Percentiles rank a stretch among this genome's conserved stretches.
These are phyloP conservation scores for Abrus pulchellus DNA, from an alignment of 306 rosid species.

Conservation along the genomic window DNA sequence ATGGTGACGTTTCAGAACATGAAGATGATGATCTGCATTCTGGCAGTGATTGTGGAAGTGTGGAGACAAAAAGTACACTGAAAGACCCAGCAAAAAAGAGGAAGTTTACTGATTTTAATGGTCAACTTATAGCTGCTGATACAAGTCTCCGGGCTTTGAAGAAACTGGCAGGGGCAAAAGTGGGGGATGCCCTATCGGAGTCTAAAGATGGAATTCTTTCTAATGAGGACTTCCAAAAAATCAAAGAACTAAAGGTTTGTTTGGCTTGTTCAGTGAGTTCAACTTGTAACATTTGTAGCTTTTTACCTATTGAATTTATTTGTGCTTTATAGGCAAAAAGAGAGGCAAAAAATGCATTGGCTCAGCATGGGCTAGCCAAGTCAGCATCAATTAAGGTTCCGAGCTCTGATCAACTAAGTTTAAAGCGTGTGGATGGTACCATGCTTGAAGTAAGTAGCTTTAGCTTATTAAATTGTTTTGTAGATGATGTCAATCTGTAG, in stretches of 20 bases:
- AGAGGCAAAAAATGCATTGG: slow-evolving; percentile 67
- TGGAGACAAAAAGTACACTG: slow-evolving; percentile 48
- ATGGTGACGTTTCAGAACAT: slow-evolving; percentile 52
- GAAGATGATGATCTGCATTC: slow-evolving; percentile 37
- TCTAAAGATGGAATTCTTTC: slow-evolving; percentile 81
- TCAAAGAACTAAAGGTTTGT: slow-evolving; percentile 77
- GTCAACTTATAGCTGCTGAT: slow-evolving; percentile 69
- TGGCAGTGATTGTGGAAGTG: slow-evolving; percentile 44
- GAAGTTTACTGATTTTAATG: slow-evolving; percentile 67
- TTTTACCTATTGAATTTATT: slow-evolving; percentile 31
- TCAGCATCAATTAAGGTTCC: slow-evolving; percentile 62
- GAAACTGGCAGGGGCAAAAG: slow-evolving; percentile 63
- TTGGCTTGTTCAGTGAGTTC: slow-evolving; percentile 31
- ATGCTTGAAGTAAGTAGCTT: slow-evolving; percentile 78
- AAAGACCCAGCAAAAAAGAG: slow-evolving; percentile 66
- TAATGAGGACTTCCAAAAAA: slow-evolving; percentile 83
- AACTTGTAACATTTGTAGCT: slow-evolving; percentile 12
- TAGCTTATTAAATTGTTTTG: slow-evolving; percentile 36
- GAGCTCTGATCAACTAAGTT: slow-evolving; percentile 67
- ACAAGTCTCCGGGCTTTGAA: slow-evolving; percentile 88
- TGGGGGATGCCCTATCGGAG: slow-evolving; percentile 46
- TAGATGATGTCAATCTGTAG: slow-evolving; percentile 33
- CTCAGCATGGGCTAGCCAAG: slow-evolving; percentile 68
- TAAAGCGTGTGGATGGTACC: slow-evolving; percentile 77
- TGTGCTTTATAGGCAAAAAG: slow-evolving; percentile 68